Evolutionary conservation across 1,284 basidiomycete species (phyloP).

Genomic region (Somion occarium): DNA sequence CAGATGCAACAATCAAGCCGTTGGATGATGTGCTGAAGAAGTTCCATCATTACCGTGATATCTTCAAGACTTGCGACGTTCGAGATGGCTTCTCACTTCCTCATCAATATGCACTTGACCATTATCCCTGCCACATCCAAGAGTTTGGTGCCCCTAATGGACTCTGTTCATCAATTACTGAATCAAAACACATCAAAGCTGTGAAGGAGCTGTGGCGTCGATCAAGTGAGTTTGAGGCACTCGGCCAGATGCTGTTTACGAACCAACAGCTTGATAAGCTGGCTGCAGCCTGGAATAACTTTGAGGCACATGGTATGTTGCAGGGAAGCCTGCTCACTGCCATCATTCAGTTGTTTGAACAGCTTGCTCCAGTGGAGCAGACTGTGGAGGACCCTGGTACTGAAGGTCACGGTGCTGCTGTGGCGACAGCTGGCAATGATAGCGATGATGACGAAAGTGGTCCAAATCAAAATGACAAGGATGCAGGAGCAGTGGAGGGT

Average conservation of each 20-base stretch:
- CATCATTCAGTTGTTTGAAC: no score
- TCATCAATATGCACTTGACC: constrained; percentile 6
- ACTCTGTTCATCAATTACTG: constrained; percentile 11
- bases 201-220: constrained; percentile 8
- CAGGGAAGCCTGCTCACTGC: not conserved
- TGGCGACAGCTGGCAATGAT: not conserved
- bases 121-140: constrained; percentile 3
- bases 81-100: constrained; percentile 8
- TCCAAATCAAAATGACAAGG: not conserved
- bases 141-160: constrained; percentile 10
- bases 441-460: not conserved
- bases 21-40: not conserved
- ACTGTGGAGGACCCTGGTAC: no score
- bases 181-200: constrained; percentile 10
- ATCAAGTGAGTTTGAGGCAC: constrained; percentile 4
- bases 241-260: constrained; percentile 11
- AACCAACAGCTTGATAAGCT: constrained; percentile 12
- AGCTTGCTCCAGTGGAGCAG: no score
- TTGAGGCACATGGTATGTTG: constrained; percentile 9
- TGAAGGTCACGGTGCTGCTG: not conserved
- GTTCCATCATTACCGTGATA: not conserved
- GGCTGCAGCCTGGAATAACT: constrained; percentile 8
- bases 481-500: constrained; percentile 2
- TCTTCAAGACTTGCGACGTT: constrained; percentile 15
- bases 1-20: not conserved